Evolutionary conservation across 257 asterid genomes (phyloP), one percentile per base, ranked within the genome.

Genomic region (Lithospermum erythrorhizon): DNA sequence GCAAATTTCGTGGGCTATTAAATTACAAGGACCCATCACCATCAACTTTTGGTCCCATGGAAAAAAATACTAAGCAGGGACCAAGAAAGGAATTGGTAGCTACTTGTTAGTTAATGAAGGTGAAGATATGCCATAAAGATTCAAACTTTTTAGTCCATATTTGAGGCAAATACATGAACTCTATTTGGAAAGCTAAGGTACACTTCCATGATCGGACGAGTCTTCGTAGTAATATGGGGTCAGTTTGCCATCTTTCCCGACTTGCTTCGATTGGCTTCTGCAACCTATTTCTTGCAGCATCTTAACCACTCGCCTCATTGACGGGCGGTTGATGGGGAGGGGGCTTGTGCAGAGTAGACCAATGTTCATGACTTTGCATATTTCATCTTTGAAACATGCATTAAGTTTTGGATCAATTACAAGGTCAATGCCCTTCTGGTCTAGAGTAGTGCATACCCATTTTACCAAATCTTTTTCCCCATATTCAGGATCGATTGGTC

Each of bases 171-270:
- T 58, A 29, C 61, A 21, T 57, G 24, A 6, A 17, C 57, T 2
- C 15, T 53, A 18, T 21, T 51, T 2, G 59, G 55, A 4, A 14
- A 41, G 22, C 83, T 71, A 81, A 35, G 75, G 86, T 8, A 78
- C 78, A 65, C 89, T 85, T 32, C 89, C 94, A 0, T 77, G 89
- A 73, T 87, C 96, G 0, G 94, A 82, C n/a, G 85, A 81, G 54
- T 85, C 94, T 70, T 90, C 94, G 18, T 79, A 75, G 74, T 87
- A 87, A 58, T 87, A 87, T 15, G 98, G 96, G 4, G 94, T 87
- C 61, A 87, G 58, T 62, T 90, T 90, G 6, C 91, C 96, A 6
- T 85, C 95, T 69, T 87, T 90, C 0, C 76, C 67, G 0, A 69
- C 70, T 11, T 70, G 22, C 58, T 72, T 82, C 53, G 74, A 61